phyloP scores from a whole-genome alignment of 2,329 filamentous ascomycete genomes.

The Colletotrichum truncatum region DNA sequence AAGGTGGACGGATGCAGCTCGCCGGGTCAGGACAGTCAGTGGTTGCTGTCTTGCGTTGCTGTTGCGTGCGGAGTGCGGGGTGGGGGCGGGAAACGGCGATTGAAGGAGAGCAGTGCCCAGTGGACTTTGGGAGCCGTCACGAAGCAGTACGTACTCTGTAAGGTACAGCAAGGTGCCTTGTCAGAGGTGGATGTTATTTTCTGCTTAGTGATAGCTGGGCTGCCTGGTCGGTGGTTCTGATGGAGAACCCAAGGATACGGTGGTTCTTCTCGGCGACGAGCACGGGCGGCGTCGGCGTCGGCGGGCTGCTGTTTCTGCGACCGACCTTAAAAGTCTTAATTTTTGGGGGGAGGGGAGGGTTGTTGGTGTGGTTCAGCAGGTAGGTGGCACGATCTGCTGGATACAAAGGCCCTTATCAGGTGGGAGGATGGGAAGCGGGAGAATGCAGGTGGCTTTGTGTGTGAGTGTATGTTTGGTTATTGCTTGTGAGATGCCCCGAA shows the following conservation, averaged over 20 bases:
- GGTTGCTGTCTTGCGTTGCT: constrained; percentile 21
- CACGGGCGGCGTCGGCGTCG: background rate
- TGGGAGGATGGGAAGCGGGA: background rate
- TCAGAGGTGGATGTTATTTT: background rate
- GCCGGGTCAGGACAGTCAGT: constrained; percentile 13
- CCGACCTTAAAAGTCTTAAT: constrained; percentile 1
- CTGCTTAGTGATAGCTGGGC: background rate
- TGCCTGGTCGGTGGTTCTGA: constrained; percentile 9
- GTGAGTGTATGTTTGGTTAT: background rate
- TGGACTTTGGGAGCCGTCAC: constrained; percentile 4
- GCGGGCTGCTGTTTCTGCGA: constrained; percentile 22
- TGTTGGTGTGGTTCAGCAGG: background rate
- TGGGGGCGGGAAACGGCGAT: constrained; percentile 23
- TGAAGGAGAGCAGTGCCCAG: constrained; percentile 21
- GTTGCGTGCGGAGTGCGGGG: constrained; percentile 24
- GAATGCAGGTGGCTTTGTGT: background rate
- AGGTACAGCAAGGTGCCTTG: background rate
- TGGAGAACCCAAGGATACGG: background rate
- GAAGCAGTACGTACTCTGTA: constrained; percentile 23
- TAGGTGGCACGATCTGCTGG: background rate
- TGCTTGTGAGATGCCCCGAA: constrained; percentile 2
- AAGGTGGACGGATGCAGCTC: constrained; percentile 25
- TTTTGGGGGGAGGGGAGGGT: background rate
- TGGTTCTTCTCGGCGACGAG: background rate
- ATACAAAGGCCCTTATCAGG: background rate